Percentiles rank a stretch among this genome's conserved stretches.
Conservation (phyloP, 2,329 filamentous ascomycete genomes). For the Fusarium nematophilum region DNA sequence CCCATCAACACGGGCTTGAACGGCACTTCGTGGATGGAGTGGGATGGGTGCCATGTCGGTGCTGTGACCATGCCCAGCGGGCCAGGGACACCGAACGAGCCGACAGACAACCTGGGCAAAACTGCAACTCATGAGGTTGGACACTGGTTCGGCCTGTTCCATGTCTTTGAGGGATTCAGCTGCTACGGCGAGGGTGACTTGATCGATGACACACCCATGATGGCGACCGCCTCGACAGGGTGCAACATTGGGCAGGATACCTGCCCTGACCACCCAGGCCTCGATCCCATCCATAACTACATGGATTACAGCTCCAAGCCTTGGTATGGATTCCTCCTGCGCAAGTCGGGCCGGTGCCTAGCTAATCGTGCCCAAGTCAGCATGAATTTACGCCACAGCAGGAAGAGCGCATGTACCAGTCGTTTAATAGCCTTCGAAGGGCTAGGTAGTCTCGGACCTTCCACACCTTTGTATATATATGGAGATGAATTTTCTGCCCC, state of each 20-base stretch:
- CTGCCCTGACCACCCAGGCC: conserved; percentile 46
- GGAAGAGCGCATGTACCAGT: conserved; percentile 49
- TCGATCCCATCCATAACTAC: conserved; percentile 53
- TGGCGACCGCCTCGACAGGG: conserved; percentile 47
- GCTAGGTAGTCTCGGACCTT: no score
- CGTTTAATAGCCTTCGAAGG: no score
- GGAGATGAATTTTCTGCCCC: no score
- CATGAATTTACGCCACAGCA: conserved; percentile 46
- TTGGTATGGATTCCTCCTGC: no score
- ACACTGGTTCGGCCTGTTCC: conserved; percentile 61
- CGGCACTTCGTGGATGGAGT: conserved; percentile 54
- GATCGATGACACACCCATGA: conserved; percentile 55
- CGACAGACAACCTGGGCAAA: conserved; percentile 50
- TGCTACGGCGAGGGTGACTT: conserved; percentile 51
- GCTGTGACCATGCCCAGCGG: conserved; percentile 53
- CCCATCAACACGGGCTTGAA: conserved; percentile 44
- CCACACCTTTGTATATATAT: no score
- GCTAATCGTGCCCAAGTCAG: conserved; percentile 7
- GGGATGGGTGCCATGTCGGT: conserved; percentile 45
- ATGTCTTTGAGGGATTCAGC: conserved; percentile 58
- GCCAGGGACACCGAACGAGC: conserved; percentile 41
- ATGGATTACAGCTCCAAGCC: conserved; percentile 56
- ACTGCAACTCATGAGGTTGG: conserved; percentile 57
- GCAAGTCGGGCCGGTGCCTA: no score
- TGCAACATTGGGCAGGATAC: conserved; percentile 53